Base-by-base conservation (phyloP, 805 yeast species). In the Lachancea waltii region DNA sequence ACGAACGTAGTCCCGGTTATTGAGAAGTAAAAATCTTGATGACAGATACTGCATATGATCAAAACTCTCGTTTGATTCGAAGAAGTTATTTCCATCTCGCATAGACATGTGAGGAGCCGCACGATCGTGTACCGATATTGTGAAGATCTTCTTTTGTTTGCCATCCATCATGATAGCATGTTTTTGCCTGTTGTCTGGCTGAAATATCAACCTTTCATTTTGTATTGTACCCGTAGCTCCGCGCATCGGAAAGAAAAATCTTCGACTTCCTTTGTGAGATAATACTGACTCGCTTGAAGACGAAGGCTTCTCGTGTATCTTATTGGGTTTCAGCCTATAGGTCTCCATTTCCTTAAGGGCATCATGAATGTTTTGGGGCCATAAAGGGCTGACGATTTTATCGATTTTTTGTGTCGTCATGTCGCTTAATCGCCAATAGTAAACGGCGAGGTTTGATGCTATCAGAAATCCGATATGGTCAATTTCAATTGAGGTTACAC, bases 121-220 rank as follows among this genome's bases (percentile, higher is more conserved):
- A 2, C 34, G 19, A 3, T 23, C 25, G 8, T 11, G 5, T 5
- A 18, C 14, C 8, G 30, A 13, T 8, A 47, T 5, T 13, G 38
- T 30, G 9, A 43, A 33, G 8, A 42, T 24, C 16, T 37, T 48
- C 33, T 45, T 36, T 3, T 56, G 36, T 9, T 35, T 30, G 1
- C 54, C 54, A 42, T 56, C 58, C 5, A 56, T 18, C n/a, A 54
- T 30, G 10, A 45, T 22, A n/a, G 39, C 36, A 6, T 41, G 17
- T 17, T 35, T 20, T 8, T 33, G 30, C n/a, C 33, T 21, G 14
- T n/a, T n/a, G n/a, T 38, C 15, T 2, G 48, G 42, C n/a, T 38
- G 36, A 26, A 55, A 56, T 4, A 47, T n/a, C 30, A 42, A 48
- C 31, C 54, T 41, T 14, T 38, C 28, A 23, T 33, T 30, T 7